Conservation (phyloP, 2,329 filamentous ascomycete genomes). For the Beauveria sp. region DNA sequence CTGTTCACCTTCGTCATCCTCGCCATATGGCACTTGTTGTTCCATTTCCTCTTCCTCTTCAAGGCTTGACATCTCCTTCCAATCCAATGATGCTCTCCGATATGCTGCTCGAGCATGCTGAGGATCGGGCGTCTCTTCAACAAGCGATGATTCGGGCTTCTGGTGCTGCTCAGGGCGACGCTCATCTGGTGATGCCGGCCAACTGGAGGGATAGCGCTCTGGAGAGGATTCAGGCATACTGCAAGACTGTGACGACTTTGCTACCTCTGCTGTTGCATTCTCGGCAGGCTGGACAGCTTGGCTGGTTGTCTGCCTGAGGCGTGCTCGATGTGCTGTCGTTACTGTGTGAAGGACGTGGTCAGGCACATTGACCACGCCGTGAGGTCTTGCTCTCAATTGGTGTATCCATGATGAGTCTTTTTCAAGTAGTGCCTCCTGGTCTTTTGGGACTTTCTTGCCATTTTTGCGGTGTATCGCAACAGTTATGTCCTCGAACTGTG, state of each 20-base stretch:
- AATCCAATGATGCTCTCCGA: background rate
- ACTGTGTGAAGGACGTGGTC: constrained; percentile 26
- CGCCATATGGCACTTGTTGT: constrained; percentile 25
- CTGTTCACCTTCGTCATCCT: constrained; percentile 6
- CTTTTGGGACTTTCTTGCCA: constrained; percentile 26
- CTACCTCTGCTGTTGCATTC: background rate
- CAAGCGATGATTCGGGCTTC: constrained; percentile 15
- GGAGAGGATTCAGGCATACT: constrained; percentile 9
- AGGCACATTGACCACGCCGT: constrained; percentile 27
- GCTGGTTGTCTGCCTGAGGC: background rate
- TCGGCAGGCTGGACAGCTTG: background rate
- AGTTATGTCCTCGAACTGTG: constrained; percentile 15
- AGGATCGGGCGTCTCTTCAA: constrained; percentile 20
- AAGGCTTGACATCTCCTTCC: background rate
- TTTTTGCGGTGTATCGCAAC: constrained; percentile 21
- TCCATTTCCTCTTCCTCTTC: constrained; percentile 30
- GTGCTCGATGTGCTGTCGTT: constrained; percentile 13
- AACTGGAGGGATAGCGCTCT: constrained; percentile 14
- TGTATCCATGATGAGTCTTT: constrained; percentile 29
- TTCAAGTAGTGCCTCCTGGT: constrained; percentile 32
- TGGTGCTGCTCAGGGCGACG: constrained; percentile 2
- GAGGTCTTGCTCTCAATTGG: constrained; percentile 17
- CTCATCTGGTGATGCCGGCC: constrained; percentile 17
- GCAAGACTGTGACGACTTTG: background rate
- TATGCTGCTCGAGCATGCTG: background rate